Evolutionary conservation across 2,329 filamentous ascomycete genomes (phyloP).

Genomic region (Phaeosphaeria sp.): DNA sequence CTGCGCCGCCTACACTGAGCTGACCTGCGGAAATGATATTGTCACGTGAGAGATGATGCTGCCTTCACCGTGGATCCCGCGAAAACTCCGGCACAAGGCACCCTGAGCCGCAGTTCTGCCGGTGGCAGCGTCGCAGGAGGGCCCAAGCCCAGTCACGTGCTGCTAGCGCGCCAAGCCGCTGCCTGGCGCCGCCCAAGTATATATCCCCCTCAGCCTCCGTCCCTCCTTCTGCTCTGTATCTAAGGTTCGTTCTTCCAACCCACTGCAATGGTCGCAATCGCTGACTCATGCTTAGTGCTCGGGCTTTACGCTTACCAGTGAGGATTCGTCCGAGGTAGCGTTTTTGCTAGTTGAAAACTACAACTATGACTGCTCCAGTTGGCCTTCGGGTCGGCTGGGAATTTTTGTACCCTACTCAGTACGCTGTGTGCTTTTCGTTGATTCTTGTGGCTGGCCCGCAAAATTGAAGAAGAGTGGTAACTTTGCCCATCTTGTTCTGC

Average conservation of each 20-base stretch:
- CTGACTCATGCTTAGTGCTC: constrained; percentile 58
- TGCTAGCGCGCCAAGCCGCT: constrained; percentile 24
- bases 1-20: too few relatives aligned
- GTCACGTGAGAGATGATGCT: background rate
- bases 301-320: constrained; percentile 84
- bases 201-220: constrained; percentile 11
- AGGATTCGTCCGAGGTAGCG: constrained; percentile 85
- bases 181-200: constrained; percentile 6
- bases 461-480: constrained; percentile 36
- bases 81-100: background rate
- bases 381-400: constrained; percentile 75
- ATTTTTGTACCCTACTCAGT: constrained; percentile 71
- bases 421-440: constrained; percentile 38
- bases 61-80: background rate
- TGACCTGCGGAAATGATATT: too few relatives aligned
- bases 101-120: background rate
- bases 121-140: background rate
- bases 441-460: constrained; percentile 32
- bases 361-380: constrained; percentile 75
- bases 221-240: constrained; percentile 13
- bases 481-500: too few relatives aligned
- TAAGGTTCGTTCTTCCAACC: constrained; percentile 6
- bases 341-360: constrained; percentile 95
- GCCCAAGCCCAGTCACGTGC: constrained; percentile 18
- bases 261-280: too few relatives aligned